Base-by-base conservation (phyloP, 208 protist species). In the Phytomonas sp. region DNA sequence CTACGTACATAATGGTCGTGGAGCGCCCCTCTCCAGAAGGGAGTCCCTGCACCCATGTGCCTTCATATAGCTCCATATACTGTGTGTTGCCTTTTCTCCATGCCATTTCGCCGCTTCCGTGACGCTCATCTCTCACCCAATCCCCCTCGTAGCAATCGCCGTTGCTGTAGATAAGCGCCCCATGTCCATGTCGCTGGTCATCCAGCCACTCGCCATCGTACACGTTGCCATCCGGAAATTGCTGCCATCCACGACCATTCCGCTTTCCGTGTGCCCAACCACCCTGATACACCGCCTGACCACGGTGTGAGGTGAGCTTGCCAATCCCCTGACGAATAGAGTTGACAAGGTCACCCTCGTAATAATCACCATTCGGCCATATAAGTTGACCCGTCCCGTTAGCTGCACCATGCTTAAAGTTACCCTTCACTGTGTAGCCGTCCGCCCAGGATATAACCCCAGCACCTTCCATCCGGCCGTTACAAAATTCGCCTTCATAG, bases 91-190 rank as follows among this genome's bases (percentile, higher is more conserved):
- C 80, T 46, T 72, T 62, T 7, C 78, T 78, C 86, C 87, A 96
- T 33, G 91, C 92, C 89, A 97, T 93, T 32, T 65, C 69, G 11
- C 94, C 94, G 65, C 72, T 29, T 0, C 91, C 91, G 36, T 88
- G 71, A 0, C 80, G 80, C 32, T 77, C 76, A 63, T 81, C 82
- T 26, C 72, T 64, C 8, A 64, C 28, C 89, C 90, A 96, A 43
- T 88, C 70, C 1, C 85, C 88, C n/a, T 93, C 86, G 73, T 94
- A 95, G 65, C 83, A 87, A 66, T 91, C 91, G 23, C 81, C 84
- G 29, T 65, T 81, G 33, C 59, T 60, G 66, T 92, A 92, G 28
- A 71, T 73, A 61, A 91, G 71, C n/a, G 43, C 63, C 30, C 92
- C 92, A 13, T 62, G 71, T 11, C 92, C 92, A 56, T 89, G 67